These are phyloP conservation scores for Micractinium conductrix DNA, from an alignment of 139 green algal species.

Conservation along the genomic window DNA sequence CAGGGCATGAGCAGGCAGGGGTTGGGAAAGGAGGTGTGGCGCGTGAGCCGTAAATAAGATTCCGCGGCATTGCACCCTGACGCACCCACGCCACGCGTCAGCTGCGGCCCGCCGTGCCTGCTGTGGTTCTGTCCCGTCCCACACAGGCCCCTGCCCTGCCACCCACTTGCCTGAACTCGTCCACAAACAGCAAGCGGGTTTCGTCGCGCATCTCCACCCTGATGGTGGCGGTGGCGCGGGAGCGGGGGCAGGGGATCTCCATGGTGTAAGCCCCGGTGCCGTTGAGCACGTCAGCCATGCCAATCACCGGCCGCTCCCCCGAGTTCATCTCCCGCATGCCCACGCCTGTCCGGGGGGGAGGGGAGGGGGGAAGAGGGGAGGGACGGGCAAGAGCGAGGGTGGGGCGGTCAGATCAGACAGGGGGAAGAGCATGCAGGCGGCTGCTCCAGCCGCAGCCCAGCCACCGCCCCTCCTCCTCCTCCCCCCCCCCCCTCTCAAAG, in stretches of 20 bases:
- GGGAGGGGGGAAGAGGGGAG: too few species aligned
- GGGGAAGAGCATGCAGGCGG: too few species aligned
- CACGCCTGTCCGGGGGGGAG: neutral
- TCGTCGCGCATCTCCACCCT: constrained; percentile 81
- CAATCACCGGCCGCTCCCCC: constrained; percentile 76
- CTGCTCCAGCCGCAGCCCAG: too few species aligned
- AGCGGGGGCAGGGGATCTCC: constrained; percentile 78
- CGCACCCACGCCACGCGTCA: neutral
- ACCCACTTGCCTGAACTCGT: constrained; percentile 80
- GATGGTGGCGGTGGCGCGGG: constrained; percentile 73
- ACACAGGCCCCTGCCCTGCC: neutral
- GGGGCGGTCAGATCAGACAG: neutral
- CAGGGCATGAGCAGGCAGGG: neutral
- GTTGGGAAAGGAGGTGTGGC: neutral
- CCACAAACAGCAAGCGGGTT: constrained; percentile 60
- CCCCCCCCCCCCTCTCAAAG: too few species aligned
- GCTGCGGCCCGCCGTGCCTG: too few species aligned
- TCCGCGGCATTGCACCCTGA: neutral
- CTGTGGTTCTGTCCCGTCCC: too few species aligned
- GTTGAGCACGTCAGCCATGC: constrained; percentile 72
- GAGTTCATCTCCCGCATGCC: constrained; percentile 3
- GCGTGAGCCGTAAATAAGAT: neutral
- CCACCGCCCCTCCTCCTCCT: too few species aligned
- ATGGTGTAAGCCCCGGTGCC: constrained; percentile 78
- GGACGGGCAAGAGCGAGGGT: too few species aligned